Evolutionary conservation across 2,329 filamentous ascomycete species (phyloP), one percentile per base, ranked within the genome.

Genomic region (Arthrinium phaeospermum): DNA sequence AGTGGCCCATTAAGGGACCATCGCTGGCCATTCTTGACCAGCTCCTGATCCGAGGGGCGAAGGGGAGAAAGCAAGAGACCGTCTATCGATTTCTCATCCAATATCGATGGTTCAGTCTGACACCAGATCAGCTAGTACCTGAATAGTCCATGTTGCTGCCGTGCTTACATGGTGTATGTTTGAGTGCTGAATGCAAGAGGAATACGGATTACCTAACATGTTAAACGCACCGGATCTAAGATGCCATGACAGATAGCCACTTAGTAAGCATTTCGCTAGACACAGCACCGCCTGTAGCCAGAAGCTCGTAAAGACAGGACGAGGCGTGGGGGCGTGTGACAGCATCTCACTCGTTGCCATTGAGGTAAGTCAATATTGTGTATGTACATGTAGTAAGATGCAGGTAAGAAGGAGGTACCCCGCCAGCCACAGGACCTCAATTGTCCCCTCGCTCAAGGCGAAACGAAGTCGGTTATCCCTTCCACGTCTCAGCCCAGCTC

Each of bases 41-140:
- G 57, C 34, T 61, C 34, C 19, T 64, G 57, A 37, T 64, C 34
- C 57, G 34, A 41, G 22, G 57, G 57, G 57, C 34, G 8, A 64
- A 41, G 57, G 57, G 57, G 57, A 64, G 57, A 64, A 64, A n/a
- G 41, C 12, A 64, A 64, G 41, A 64, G 57, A n/a, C 57, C 57
- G 22, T 64, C 57, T 64, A 64, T 64, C 57, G 57, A 64, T 64
- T 64, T n/a, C 57, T 41, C 12, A 27, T 37, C 53, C 27, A 37
- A 22, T 61, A 13, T 13, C 16, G 30, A 64, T 64, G 41, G n/a
- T 41, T 64, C 57, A 64, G 57, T 34, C 57, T 41, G 57, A 41
- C 19, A 41, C 57, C 57, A 64, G 34, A 64, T 41, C 57, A 30
- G 57, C 57, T 64, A 64, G 57, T 12, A 41, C 19, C 19, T 10